Conservation (phyloP, 2,329 filamentous ascomycete genomes). For the Huntiella omanensis region DNA sequence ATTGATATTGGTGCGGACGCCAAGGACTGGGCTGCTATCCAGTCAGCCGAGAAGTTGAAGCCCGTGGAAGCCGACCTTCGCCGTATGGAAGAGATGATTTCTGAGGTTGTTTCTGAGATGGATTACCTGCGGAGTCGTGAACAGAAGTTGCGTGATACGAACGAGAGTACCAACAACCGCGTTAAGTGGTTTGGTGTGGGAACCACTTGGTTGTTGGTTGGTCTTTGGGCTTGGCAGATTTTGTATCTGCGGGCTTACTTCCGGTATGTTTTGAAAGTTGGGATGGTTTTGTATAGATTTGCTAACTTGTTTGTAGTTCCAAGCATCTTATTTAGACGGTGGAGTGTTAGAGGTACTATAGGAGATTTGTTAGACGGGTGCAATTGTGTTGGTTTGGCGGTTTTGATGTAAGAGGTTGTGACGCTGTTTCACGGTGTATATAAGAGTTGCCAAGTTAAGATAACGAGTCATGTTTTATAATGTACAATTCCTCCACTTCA, state of each 20-base stretch:
- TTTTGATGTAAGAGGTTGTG: too few species aligned
- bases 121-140: constrained; percentile 80
- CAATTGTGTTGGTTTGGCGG: too few species aligned
- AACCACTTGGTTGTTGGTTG: constrained; percentile 80
- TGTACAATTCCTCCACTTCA: too few species aligned
- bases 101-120: constrained; percentile 84
- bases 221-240: constrained; percentile 89
- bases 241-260: constrained; percentile 97
- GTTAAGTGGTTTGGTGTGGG: constrained; percentile 97
- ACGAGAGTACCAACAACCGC: constrained; percentile 96
- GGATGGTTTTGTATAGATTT: not conserved
- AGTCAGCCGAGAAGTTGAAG: constrained; percentile 93
- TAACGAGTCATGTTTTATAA: too few species aligned
- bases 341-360: too few species aligned
- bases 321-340: constrained; percentile 45
- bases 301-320: constrained; percentile 26
- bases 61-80: constrained; percentile 88
- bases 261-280: constrained; percentile 29
- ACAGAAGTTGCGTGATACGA: constrained; percentile 92
- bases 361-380: too few species aligned
- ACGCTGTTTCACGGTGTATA: too few species aligned
- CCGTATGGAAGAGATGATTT: constrained; percentile 76
- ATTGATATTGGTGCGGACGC: constrained; percentile 93
- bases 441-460: too few species aligned
- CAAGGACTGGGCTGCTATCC: constrained; percentile 94